Percentiles rank a stretch among this genome's conserved stretches.
These are phyloP conservation scores for Aphanomyces astaci DNA, from an alignment of 352 stramenopile species.

Conservation along the genomic window DNA sequence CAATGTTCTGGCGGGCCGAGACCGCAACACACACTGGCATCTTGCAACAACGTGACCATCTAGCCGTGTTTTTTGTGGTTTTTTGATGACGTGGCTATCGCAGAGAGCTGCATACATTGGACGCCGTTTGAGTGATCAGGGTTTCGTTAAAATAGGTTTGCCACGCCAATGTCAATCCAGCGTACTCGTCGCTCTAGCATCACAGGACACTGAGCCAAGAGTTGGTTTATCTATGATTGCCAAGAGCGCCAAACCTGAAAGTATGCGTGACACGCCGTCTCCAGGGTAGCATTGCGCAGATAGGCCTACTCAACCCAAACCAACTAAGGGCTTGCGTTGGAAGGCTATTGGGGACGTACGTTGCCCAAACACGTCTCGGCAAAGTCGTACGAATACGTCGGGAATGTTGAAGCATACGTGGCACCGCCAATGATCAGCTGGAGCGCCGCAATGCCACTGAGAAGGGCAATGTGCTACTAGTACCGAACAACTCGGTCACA, in stretches of 20 bases:
- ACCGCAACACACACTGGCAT: slow-evolving; percentile 61
- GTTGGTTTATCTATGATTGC: too few species aligned
- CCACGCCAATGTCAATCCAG: slow-evolving; percentile 56
- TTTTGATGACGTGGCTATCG: too few species aligned
- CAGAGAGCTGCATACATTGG: too few species aligned
- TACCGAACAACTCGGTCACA: neutral
- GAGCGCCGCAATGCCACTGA: slow-evolving; percentile 44
- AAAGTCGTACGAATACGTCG: slow-evolving; percentile 31
- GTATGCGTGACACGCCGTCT: neutral
- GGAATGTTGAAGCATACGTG: slow-evolving; percentile 31
- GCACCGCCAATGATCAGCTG: slow-evolving; percentile 58
- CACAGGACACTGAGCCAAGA: neutral
- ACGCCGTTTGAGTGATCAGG: slow-evolving; percentile 33
- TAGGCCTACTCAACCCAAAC: neutral
- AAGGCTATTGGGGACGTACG: slow-evolving; percentile 19
- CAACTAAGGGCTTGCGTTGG: neutral
- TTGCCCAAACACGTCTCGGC: slow-evolving; percentile 56
- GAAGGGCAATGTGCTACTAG: slow-evolving; percentile 37
- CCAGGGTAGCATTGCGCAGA: neutral
- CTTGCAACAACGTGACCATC: slow-evolving; percentile 53
- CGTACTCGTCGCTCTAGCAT: slow-evolving; percentile 49
- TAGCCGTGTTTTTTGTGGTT: too few species aligned
- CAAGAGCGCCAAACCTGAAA: slow-evolving; percentile 5
- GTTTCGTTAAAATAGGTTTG: slow-evolving; percentile 62
- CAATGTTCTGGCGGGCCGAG: slow-evolving; percentile 51